These are phyloP conservation scores for Lumnitzera racemosa DNA, from an alignment of 345 rosid species.

Conservation along the genomic window DNA sequence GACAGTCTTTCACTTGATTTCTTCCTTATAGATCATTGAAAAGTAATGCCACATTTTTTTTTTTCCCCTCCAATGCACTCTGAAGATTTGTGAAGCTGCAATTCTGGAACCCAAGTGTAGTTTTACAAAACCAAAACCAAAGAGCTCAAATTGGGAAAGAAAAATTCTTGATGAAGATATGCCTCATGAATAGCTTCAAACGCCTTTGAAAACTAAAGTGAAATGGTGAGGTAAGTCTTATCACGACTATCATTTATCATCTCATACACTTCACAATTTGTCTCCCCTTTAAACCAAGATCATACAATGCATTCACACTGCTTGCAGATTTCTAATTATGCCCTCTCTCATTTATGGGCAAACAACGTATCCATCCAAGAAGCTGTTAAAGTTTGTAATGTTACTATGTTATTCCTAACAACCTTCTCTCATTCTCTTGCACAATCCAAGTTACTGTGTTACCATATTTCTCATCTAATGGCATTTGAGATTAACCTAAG, in stretches of 20 bases:
- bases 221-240: constrained; percentile 21
- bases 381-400: constrained; percentile 24
- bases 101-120: constrained; percentile 27
- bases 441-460: not conserved
- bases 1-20: not conserved
- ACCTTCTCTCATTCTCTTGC: too few species aligned
- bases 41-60: not conserved
- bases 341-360: constrained; percentile 24
- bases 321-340: constrained; percentile 16
- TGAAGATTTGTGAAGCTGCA: constrained; percentile 8
- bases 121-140: constrained; percentile 5
- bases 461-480: not conserved
- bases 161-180: constrained; percentile 10
- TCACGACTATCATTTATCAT: not conserved
- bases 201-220: not conserved
- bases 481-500: not conserved
- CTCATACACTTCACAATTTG: not conserved
- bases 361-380: constrained; percentile 24
- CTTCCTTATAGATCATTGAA: not conserved
- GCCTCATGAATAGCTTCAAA: constrained; percentile 5
- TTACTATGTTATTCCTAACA: not conserved
- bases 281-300: too few species aligned
- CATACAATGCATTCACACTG: too few species aligned
- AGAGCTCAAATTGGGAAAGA: constrained; percentile 5
- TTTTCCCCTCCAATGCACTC: constrained; percentile 9